phyloP scores from a whole-genome alignment of 2,329 filamentous ascomycete species.

The Phyllosticta paracitricarpa region DNA sequence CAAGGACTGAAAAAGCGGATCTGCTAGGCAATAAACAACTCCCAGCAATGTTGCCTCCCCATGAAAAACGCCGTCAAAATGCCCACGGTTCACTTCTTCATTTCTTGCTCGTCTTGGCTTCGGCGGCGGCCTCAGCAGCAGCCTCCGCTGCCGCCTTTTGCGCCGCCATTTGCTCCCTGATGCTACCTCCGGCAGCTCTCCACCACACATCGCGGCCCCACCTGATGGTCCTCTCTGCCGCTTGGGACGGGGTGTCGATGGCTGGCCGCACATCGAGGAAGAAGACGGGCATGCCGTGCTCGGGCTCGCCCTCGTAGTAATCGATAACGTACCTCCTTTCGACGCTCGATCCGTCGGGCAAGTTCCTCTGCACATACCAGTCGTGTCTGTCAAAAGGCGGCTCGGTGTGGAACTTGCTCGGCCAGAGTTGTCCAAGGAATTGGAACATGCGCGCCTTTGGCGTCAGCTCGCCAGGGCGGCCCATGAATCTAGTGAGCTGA shows the following conservation, averaged over 20 bases:
- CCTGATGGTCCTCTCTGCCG: slow-evolving; percentile 70
- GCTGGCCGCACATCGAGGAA: slow-evolving; percentile 91
- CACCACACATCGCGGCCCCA: slow-evolving; percentile 96
- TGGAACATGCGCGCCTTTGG: slow-evolving; percentile 84
- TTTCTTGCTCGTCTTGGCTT: neutral
- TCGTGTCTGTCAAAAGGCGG: slow-evolving; percentile 95
- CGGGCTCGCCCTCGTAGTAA: slow-evolving; percentile 79
- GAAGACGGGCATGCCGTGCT: slow-evolving; percentile 88
- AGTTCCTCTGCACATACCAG: slow-evolving; percentile 77
- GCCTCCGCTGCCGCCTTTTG: slow-evolving; percentile 4
- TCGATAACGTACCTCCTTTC: slow-evolving; percentile 94
- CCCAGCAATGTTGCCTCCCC: neutral
- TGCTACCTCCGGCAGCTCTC: slow-evolving; percentile 66
- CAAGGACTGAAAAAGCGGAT: neutral
- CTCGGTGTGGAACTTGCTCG: slow-evolving; percentile 65
- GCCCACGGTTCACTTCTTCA: neutral
- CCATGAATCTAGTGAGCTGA: slow-evolving; percentile 76
- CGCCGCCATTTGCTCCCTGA: slow-evolving; percentile 34
- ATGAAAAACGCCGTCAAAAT: slow-evolving; percentile 2
- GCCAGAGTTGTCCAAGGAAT: slow-evolving; percentile 68
- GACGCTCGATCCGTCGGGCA: slow-evolving; percentile 53
- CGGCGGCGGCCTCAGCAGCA: neutral
- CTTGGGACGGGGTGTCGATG: slow-evolving; percentile 66
- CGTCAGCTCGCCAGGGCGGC: slow-evolving; percentile 77
- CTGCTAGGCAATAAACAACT: neutral